phyloP scores from a whole-genome alignment of 2,329 filamentous ascomycete genomes.

The Penicillium decumbens region DNA sequence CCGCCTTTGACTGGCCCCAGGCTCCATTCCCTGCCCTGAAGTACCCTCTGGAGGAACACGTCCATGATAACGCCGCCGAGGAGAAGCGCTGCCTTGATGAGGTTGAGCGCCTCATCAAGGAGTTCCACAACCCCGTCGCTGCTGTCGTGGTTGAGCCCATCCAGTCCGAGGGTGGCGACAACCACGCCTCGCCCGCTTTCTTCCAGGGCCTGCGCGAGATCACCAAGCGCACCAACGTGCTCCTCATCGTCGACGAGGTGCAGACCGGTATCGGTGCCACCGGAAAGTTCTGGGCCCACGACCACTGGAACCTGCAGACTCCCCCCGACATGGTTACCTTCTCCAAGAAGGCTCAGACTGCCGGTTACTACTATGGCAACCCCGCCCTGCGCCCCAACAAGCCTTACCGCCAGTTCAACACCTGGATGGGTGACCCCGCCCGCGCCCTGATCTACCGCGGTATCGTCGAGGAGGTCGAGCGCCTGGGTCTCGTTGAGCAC shows the following conservation, averaged over 20 bases:
- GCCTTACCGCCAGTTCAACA: conserved; percentile 95
- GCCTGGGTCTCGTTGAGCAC: conserved; percentile 68
- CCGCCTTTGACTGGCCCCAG: conserved; percentile 91
- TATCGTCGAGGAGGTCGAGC: conserved; percentile 70
- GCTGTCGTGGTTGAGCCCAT: conserved; percentile 85
- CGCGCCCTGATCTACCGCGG: conserved; percentile 79
- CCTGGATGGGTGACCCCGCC: conserved; percentile 91
- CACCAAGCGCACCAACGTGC: conserved; percentile 62
- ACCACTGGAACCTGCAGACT: conserved; percentile 77
- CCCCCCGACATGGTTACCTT: conserved; percentile 94
- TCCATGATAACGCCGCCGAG: conserved; percentile 72
- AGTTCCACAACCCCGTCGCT: conserved; percentile 72
- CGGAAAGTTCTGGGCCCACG: conserved; percentile 93
- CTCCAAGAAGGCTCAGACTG: conserved; percentile 90
- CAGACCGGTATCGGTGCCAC: conserved; percentile 91
- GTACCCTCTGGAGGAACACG: conserved; percentile 79
- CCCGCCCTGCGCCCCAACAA: conserved; percentile 77
- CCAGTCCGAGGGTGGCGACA: conserved; percentile 90
- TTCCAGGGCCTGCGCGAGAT: conserved; percentile 78
- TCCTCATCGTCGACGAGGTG: conserved; percentile 90
- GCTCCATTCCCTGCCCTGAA: conserved; percentile 79
- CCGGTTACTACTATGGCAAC: conserved; percentile 87
- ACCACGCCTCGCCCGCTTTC: conserved; percentile 83
- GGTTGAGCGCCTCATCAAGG: conserved; percentile 74
- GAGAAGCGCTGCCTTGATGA: conserved; percentile 78